phyloP scores from a whole-genome alignment of 345 rosid species.

The Salix exigua region DNA sequence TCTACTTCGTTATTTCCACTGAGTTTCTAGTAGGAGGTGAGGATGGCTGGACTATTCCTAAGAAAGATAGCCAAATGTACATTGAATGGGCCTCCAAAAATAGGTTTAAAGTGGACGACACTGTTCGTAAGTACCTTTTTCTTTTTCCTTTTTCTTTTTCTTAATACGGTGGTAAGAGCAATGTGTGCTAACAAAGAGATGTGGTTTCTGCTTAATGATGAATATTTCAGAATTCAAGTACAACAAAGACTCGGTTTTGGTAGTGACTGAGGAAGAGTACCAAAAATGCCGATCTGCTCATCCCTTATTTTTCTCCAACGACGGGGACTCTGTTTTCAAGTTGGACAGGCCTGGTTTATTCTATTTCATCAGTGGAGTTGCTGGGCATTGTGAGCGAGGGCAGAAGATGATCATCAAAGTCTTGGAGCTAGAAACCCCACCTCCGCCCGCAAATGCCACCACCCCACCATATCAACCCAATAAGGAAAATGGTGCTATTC shows the following conservation, averaged over 20 bases:
- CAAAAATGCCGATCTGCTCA: conserved; percentile 46
- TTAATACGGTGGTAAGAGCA: not conserved
- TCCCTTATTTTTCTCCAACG: conserved; percentile 55
- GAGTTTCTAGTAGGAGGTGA: conserved; percentile 22
- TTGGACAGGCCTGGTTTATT: conserved; percentile 52
- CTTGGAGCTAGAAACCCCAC: conserved; percentile 37
- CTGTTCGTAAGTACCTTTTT: conserved; percentile 8
- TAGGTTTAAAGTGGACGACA: conserved; percentile 23
- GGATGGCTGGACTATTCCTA: conserved; percentile 15
- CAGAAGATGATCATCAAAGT: conserved; percentile 71
- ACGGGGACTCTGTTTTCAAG: conserved; percentile 37
- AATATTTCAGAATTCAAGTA: conserved; percentile 35
- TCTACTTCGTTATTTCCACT: conserved; percentile 1
- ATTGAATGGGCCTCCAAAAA: conserved; percentile 20
- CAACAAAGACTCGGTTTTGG: conserved; percentile 52
- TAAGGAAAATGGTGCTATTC: not conserved
- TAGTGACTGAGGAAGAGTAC: conserved; percentile 59
- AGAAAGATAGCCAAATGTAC: conserved; percentile 10
- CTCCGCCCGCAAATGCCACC: conserved; percentile 13
- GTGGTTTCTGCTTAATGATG: not conserved
- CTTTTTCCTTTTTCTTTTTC: too few relatives aligned
- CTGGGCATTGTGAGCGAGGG: conserved; percentile 58
- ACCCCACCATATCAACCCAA: not conserved
- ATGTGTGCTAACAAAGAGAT: not conserved
- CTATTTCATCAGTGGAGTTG: conserved; percentile 59